Base-by-base conservation (phyloP, 805 yeast genomes). In the Spathaspora hagerdaliae region DNA sequence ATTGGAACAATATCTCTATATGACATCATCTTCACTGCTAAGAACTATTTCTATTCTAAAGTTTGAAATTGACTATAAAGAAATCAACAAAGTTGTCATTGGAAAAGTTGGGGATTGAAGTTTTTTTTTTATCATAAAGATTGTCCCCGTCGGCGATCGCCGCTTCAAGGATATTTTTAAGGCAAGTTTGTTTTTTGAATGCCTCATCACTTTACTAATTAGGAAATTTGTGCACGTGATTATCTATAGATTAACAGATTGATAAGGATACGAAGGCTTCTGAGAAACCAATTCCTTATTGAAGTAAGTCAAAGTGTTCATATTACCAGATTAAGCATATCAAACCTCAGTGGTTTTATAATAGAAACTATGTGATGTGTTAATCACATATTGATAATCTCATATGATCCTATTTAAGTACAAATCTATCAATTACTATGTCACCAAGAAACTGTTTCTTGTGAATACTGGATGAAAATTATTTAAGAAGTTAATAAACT, bases 1-100 rank as follows among this genome's bases (percentile, higher is more conserved):
- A 75, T 56, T 11, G 81, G 79, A 24, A 71, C 66, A 8, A 75
- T 43, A 42, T 74, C 80, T 51, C 67, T 63, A 55, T 77, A 76
- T 19, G 58, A 48, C 54, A 58, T 39, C 41, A 40, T 43, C 11
- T 27, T 27, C 13, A 9, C 32, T 29, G 32, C 12, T 29, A 19
- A 19, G 24, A 19, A 19, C 24, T 19, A 19, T 19, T 19, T 5
- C 5, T 29, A 11, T 9, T 29, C 12, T 9, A 29, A 29, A 29
- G 32, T 29, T 29, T 9, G 12, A 9, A 11, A 29, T 29, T 29
- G 6, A 29, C 9, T 29, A 29, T 9, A 29, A 29, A 29, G 32
- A 29, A 29, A 9, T 29, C 32, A 9, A 9, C 9, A 9, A 19
- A 12, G 12, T 11, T 12, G 8, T 37, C 9, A 37, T 7, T 7